These are phyloP conservation scores for Pseudogymnoascus sp. DNA, from an alignment of 2,329 filamentous ascomycete genomes.

Conservation along the genomic window DNA sequence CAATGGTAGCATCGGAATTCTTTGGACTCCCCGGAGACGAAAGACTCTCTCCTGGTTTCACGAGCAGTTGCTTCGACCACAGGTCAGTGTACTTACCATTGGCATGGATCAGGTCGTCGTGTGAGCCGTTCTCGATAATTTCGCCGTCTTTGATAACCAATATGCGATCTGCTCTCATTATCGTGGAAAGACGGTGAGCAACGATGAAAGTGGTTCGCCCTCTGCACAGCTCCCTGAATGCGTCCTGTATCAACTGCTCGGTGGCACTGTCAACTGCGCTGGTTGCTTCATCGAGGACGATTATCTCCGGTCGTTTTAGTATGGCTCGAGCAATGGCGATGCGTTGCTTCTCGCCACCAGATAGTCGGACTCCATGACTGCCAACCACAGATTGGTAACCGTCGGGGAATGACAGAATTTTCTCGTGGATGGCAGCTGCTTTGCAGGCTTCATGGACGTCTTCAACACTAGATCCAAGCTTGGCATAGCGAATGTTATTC, in stretches of 20 bases:
- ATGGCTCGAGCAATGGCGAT: conserved; percentile 15
- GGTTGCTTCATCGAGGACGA: conserved; percentile 32
- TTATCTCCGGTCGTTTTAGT: conserved; percentile 14
- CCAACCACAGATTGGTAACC: conserved; percentile 6
- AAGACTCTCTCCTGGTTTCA: conserved; percentile 21
- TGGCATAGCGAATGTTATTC: conserved; percentile 58
- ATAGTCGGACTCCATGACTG: conserved; percentile 8
- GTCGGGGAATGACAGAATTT: conserved; percentile 15
- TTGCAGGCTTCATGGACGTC: conserved; percentile 37
- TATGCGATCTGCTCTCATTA: conserved; percentile 47
- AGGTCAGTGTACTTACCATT: conserved; percentile 45
- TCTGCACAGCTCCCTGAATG: conserved; percentile 39
- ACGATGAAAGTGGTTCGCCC: conserved; percentile 42
- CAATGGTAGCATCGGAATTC: conserved; percentile 22
- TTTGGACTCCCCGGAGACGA: conserved; percentile 22
- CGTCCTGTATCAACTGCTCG: conserved; percentile 38
- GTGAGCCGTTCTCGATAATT: conserved; percentile 45
- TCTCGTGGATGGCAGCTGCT: conserved; percentile 14
- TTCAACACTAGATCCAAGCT: conserved; percentile 51
- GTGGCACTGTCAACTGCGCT: conserved; percentile 42
- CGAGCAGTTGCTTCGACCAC: conserved; percentile 42
- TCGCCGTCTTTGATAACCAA: conserved; percentile 45
- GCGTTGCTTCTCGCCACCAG: conserved; percentile 15
- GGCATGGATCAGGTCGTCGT: conserved; percentile 39
- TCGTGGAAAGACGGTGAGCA: conserved; percentile 44